These are phyloP conservation scores for Suhomyces panamericanus DNA, from an alignment of 1,139 yeast genomes.

Conservation along the genomic window DNA sequence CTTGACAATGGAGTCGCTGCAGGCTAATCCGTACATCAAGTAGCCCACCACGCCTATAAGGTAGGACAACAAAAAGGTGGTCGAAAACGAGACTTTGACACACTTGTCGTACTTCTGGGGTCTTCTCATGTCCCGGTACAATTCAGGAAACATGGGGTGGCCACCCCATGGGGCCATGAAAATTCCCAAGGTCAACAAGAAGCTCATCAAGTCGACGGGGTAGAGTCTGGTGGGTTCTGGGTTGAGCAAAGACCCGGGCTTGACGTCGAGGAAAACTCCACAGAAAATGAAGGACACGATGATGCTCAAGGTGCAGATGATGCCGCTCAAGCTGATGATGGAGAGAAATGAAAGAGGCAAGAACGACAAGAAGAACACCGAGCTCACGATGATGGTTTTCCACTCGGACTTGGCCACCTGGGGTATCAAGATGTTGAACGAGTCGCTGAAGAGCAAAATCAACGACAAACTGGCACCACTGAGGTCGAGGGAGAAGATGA, in stretches of 20 bases:
- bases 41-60: slow-evolving; percentile 38
- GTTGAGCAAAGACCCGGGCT: slow-evolving; percentile 67
- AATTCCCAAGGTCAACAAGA: slow-evolving; percentile 67
- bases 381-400: slow-evolving; percentile 49
- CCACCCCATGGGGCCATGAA: slow-evolving; percentile 92
- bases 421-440: slow-evolving; percentile 68
- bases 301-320: slow-evolving; percentile 65
- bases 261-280: slow-evolving; percentile 54
- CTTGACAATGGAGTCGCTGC: slow-evolving; percentile 42
- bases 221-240: slow-evolving; percentile 52
- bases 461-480: slow-evolving; percentile 77
- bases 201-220: slow-evolving; percentile 51
- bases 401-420: slow-evolving; percentile 45
- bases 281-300: slow-evolving; percentile 58
- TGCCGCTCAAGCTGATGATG: slow-evolving; percentile 71
- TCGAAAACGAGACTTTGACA: slow-evolving; percentile 33
- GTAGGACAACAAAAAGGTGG: slow-evolving; percentile 37
- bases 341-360: slow-evolving; percentile 75
- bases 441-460: slow-evolving; percentile 80
- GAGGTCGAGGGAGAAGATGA: slow-evolving; percentile 72
- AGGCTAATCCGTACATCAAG: slow-evolving; percentile 41
- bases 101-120: slow-evolving; percentile 44
- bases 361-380: slow-evolving; percentile 62
- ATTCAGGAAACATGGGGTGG: slow-evolving; percentile 81
- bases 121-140: slow-evolving; percentile 80